These are phyloP conservation scores for Hibiscus tridactylites DNA, from an alignment of 345 rosid species.

Conservation along the genomic window DNA sequence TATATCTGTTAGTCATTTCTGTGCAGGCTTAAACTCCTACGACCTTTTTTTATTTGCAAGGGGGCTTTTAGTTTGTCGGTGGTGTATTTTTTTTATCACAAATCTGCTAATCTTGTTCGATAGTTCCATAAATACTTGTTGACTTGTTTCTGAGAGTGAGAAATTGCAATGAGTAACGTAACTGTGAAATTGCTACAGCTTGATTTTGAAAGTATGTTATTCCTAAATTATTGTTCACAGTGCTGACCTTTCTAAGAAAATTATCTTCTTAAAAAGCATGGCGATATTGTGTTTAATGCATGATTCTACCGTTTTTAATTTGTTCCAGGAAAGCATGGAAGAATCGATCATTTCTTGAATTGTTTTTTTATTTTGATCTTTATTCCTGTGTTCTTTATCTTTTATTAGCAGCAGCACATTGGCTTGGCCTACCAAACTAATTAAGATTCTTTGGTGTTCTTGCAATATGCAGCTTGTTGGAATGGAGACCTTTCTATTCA, in stretches of 20 bases:
- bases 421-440: background rate
- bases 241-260: background rate
- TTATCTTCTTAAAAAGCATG: background rate
- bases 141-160: background rate
- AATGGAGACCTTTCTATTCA: slow-evolving; percentile 69
- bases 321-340: background rate
- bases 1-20: too few relatives aligned
- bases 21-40: too few relatives aligned
- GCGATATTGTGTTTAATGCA: background rate
- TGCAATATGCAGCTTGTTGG: slow-evolving; percentile 22
- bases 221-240: background rate
- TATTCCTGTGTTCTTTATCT: background rate
- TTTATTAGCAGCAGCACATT: background rate
- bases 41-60: too few relatives aligned
- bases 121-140: too few relatives aligned
- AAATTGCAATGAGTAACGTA: background rate
- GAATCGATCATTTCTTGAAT: background rate
- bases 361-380: background rate
- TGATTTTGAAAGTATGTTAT: too few relatives aligned
- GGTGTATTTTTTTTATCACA: too few relatives aligned
- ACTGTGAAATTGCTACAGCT: background rate
- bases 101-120: too few relatives aligned
- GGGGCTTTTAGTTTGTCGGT: too few relatives aligned
- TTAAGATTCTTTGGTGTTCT: background rate
- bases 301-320: background rate